A percentile compares a stretch with the other conserved stretches of the same genome.
Conservation (phyloP, 2,329 filamentous ascomycete species). For the Pseudogymnoascus sp. region DNA sequence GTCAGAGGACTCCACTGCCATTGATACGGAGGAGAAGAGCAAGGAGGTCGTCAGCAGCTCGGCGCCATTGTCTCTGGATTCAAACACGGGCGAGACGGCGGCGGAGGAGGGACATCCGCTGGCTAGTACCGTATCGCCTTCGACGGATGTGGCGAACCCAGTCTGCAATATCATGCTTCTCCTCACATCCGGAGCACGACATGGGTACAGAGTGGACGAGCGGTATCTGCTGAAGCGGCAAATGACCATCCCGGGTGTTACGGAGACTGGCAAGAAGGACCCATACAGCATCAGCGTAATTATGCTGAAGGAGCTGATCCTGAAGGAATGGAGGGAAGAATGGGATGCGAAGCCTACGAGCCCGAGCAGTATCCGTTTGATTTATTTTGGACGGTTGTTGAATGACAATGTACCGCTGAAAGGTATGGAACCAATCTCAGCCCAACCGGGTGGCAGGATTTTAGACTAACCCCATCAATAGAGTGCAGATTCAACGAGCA, state of each 20-base stretch:
- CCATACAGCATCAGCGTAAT: slow-evolving; percentile 89
- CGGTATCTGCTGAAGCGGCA: slow-evolving; percentile 75
- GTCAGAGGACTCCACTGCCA: slow-evolving; percentile 1
- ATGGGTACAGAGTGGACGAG: slow-evolving; percentile 84
- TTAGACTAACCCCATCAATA: slow-evolving; percentile 29
- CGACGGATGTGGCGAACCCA: slow-evolving; percentile 30
- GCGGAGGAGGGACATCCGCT: background rate
- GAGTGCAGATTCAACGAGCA: slow-evolving; percentile 72
- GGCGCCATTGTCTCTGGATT: background rate
- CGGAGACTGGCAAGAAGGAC: slow-evolving; percentile 53
- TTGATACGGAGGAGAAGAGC: slow-evolving; percentile 3
- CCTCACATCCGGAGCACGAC: slow-evolving; percentile 70
- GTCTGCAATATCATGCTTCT: slow-evolving; percentile 71
- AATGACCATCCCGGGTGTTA: slow-evolving; percentile 62
- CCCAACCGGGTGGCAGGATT: background rate
- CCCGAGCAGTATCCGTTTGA: slow-evolving; percentile 81
- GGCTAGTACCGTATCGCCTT: slow-evolving; percentile 9
- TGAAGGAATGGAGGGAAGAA: slow-evolving; percentile 85
- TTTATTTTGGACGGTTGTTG: slow-evolving; percentile 82
- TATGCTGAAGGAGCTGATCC: slow-evolving; percentile 86
- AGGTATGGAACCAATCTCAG: slow-evolving; percentile 46
- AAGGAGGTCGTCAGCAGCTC: background rate
- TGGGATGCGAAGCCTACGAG: slow-evolving; percentile 84
- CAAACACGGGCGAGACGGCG: background rate
- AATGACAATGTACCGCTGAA: slow-evolving; percentile 80